Base-by-base conservation (phyloP, 2,329 filamentous ascomycete genomes). In the Sclerotiophoma versabilis region DNA sequence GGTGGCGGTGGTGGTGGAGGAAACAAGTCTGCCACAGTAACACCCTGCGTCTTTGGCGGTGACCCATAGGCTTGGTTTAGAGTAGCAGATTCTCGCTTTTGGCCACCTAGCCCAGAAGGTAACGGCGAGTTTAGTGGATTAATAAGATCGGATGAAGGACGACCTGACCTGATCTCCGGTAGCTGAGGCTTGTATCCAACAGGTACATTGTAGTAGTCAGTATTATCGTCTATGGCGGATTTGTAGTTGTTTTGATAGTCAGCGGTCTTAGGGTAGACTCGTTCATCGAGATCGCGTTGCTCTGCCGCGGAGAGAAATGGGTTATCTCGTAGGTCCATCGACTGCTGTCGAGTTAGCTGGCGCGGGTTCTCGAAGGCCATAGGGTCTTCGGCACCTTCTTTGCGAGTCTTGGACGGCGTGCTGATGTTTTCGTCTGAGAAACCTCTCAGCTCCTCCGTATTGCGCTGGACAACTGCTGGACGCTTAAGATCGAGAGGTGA, bases 351-450 rank as follows among this genome's bases (percentile, higher is more conserved):
- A 10, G n/a, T 50, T 33, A 22, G 44, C 42, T 22, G 54, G 3
- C 32, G 32, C 2, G 44, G 51, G 12, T 32, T 33, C 17, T 44
- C 19, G 11, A 54, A 49, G 15, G 32, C 39, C 0, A 26, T 39
- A 8, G 46, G 36, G 15, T 45, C 14, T 6, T 19, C 5, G 9
- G n/a, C 60, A 8, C 66, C 67, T 38, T 66, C 51, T 42, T 63
- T 67, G 8, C 62, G 55, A 2, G 63, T 55, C n/a, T 69, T 59
- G 42, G 49, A 59, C 0, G 67, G 68, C 9, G 60, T 58, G 19
- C 67, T 58, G 26, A 68, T 70, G 6, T 50, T 49, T 1, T 37
- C 49, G 19, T 70, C 66, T 42, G 62, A 63, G 23, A 54, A 47
- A 7, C 68, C 66, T 15, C 58, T 45, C 0, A 68, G 51, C 3